Conservation (phyloP, 1,139 yeast genomes). For the Arxiozyma heterogenica region DNA sequence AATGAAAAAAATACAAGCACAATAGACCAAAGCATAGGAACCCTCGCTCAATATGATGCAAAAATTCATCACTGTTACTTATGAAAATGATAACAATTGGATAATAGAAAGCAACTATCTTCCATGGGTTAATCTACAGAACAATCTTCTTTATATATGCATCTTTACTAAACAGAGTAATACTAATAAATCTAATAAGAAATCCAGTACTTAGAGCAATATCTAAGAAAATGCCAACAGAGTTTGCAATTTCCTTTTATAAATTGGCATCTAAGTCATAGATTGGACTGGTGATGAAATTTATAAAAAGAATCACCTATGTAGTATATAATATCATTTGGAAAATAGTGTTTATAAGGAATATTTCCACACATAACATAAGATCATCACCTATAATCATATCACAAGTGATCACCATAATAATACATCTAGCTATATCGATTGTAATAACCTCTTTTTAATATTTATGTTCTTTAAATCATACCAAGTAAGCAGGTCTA, state of each 20-base stretch:
- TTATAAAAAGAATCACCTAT: slow-evolving; percentile 40
- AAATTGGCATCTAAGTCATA: slow-evolving; percentile 23
- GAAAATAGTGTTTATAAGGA: slow-evolving; percentile 43
- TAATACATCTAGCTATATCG: slow-evolving; percentile 54
- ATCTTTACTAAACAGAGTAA: slow-evolving; percentile 28
- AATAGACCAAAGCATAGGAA: slow-evolving; percentile 47
- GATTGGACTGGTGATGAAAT: slow-evolving; percentile 31
- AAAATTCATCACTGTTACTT: slow-evolving; percentile 43
- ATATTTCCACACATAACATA: slow-evolving; percentile 45
- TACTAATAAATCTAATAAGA: slow-evolving; percentile 33
- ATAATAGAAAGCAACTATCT: slow-evolving; percentile 46
- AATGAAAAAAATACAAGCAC: slow-evolving; percentile 38
- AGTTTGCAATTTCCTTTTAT: slow-evolving; percentile 40
- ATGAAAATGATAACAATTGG: slow-evolving; percentile 48
- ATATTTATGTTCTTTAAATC: slow-evolving; percentile 43
- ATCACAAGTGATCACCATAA: slow-evolving; percentile 59
- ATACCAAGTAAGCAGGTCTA: slow-evolving; percentile 46
- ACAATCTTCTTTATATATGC: slow-evolving; percentile 33
- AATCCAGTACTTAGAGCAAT: slow-evolving; percentile 45
- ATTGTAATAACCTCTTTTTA: slow-evolving; percentile 50
- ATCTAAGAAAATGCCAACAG: slow-evolving; percentile 48
- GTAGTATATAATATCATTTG: slow-evolving; percentile 52
- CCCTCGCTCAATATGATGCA: slow-evolving; percentile 43
- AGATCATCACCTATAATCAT: slow-evolving; percentile 47
- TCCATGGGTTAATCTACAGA: slow-evolving; percentile 40